Evolutionary conservation across 2,329 filamentous ascomycete genomes (phyloP), one percentile per base, ranked within the genome.

Genomic region (Parastagonospora nodorum): DNA sequence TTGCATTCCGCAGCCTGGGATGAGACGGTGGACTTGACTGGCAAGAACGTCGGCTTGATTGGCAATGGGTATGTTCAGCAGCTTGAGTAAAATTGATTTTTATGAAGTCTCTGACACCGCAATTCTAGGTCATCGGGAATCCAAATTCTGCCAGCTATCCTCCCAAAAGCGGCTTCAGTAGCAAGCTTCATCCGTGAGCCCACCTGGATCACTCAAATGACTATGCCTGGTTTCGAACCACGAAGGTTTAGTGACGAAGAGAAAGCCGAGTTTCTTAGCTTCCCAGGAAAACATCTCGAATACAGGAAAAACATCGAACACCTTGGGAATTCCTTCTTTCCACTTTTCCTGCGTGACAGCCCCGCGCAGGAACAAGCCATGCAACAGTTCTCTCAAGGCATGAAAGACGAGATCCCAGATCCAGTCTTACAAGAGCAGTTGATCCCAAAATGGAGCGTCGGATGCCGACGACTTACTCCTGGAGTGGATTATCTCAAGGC

Each of bases 1-100:
- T 74, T 83, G 42, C 82, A 85, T 58, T 78, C 78, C 0, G 77
- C 81, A 1, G 67, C 73, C 27, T 85, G 81, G 81, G 75, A 79
- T 0, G 57, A 76, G 2, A 68, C 75, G 16, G 66, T 80, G 4
- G 72, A 79, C 10, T 61, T 81, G 16, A 58, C 65, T 2, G 75
- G 64, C 27, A 82, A 82, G 57, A 67, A 63, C 1, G 77, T 81
- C n/a, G 74, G 75, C 4, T 63, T 83, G 12, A 75, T 84, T 33
- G 82, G 81, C 11, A 81, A 74, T 42, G 70, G 69, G 48, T 66
- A 38, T 14, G 43, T 39, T 10, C 10, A 14, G 12, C 6, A 10
- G 4, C 35, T n/a, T n/a, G n/a, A n/a, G n/a, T n/a, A n/a, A n/a
- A n/a, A n/a, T n/a, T 14, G 29, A 8, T 9, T 15, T 8, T 37